Evolutionary conservation across 225 moss, liverwort and hornwort species (phyloP), one percentile per base, ranked within the genome.

Genomic region (Straminergon stramineum): DNA sequence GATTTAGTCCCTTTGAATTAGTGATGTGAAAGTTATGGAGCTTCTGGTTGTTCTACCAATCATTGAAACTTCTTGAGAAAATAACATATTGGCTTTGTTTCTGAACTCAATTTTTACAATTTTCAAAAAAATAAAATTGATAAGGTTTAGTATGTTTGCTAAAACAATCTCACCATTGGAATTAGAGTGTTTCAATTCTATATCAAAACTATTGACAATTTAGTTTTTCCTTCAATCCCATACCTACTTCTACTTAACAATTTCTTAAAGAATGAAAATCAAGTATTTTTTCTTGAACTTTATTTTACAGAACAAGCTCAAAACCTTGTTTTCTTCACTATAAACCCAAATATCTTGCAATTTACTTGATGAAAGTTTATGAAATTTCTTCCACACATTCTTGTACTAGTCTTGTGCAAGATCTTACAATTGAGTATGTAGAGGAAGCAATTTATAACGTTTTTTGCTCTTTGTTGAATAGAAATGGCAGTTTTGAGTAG

Each of bases 341-440:
- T 12, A 21, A 37, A 68, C 2, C 3, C 37, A 68, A 11, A 37
- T 21, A 68, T 37, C 21, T 68, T 11, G 11, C 11, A 20, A 20
- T 37, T 11, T 37, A 37, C 1, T 1, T 11, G 0, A 1, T 68
- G 11, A 68, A 67, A 10, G 11, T 67, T 35, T 20, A 1, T 35
- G 4, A 37, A 61, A 68, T 37, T 68, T 68, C 21, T n/a, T 35
- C 11, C 10, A 37, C 16, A 35, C 21, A 12, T 37, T 11, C 3
- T 37, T 7, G 9, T 68, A 19, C 11, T n/a, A 37, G 6, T n/a
- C 6, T 12, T 68, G 68, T 68, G 12, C 21, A 68, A 21, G 10
- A 13, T n/a, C 18, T 12, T 22, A 4, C 0, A n/a, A 5, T 12
- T 6, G 11, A n/a, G 22, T 20, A 7, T 22, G 35, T 3, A 6